Evolutionary conservation across 345 rosid genomes (phyloP).

Genomic region (Orychophragmus violaceus): DNA sequence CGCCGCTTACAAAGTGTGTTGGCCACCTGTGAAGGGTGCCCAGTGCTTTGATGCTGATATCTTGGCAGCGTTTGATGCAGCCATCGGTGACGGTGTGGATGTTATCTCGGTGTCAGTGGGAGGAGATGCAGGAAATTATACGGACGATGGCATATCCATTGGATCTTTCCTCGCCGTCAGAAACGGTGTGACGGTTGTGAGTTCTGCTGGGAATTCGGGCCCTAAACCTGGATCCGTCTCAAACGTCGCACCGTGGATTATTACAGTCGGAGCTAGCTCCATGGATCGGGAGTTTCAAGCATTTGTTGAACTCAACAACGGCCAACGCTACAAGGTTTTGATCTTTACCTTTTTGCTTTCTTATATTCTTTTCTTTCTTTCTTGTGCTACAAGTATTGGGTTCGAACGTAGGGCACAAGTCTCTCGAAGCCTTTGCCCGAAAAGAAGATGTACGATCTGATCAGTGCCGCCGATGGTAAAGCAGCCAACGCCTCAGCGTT

Average conservation of each 20-base stretch:
- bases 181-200: slow-evolving; percentile 33
- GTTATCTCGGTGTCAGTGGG: slow-evolving; percentile 50
- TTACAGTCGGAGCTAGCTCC: slow-evolving; percentile 77
- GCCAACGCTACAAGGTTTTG: slow-evolving; percentile 42
- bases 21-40: slow-evolving; percentile 31
- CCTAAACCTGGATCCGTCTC: slow-evolving; percentile 48
- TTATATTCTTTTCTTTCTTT: not conserved
- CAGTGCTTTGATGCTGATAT: slow-evolving; percentile 51
- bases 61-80: slow-evolving; percentile 50
- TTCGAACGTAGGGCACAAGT: slow-evolving; percentile 51
- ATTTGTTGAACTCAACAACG: slow-evolving; percentile 42
- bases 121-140: slow-evolving; percentile 17
- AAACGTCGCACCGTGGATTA: slow-evolving; percentile 67
- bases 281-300: slow-evolving; percentile 57
- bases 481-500: slow-evolving; percentile 17
- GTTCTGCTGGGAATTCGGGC: slow-evolving; percentile 62
- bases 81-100: slow-evolving; percentile 52
- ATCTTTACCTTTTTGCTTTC: not conserved
- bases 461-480: slow-evolving; percentile 43
- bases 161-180: slow-evolving; percentile 40
- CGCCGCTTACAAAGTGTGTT: slow-evolving; percentile 59
- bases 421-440: slow-evolving; percentile 39
- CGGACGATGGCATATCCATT: slow-evolving; percentile 30
- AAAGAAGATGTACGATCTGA: slow-evolving; percentile 43
- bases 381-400: not conserved